Base-by-base conservation (phyloP, 257 asterid genomes). In the Gardenia jasminoides region DNA sequence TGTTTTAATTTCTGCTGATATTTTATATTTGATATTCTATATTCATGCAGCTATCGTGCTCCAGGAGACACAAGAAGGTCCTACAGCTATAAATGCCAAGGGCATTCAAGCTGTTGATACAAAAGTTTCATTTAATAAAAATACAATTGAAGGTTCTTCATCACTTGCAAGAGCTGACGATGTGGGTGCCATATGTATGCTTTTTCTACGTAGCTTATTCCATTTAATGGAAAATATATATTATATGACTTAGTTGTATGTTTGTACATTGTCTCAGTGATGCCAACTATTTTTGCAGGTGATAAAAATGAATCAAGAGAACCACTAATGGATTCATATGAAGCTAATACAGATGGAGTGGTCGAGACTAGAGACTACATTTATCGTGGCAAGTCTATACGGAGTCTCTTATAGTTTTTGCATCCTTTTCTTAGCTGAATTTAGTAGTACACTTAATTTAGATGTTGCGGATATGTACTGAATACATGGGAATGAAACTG, bases 21-120 rank as follows among this genome's bases (percentile, higher is more conserved):
- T n/a, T n/a, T n/a, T n/a, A n/a, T n/a, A n/a, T n/a, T n/a, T n/a
- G n/a, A n/a, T n/a, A n/a, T n/a, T n/a, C n/a, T n/a, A n/a, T n/a
- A n/a, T n/a, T n/a, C 72, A 68, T 19, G 7, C 78, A 52, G 41
- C 33, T 68, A 10, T 8, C 15, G 61, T 46, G n/a, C 69, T 12
- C 11, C 83, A 75, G 72, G 30, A 24, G 66, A 30, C 50, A 56
- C 83, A 24, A 52, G 76, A 31, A 67, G 76, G 9, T 61, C 76
- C 58, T 20, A 1, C 43, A 20, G 22, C 50, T 12, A 59, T 30
- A 41, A 28, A 7, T 44, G 48, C 20, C 64, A 68, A 72, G 74
- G 31, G 22, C 56, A 78, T 52, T 26, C 26, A 50, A 68, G n/a
- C 24, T 36, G 52, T 70, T 48, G 54, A 16, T 24, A 41, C 31